Conservation (phyloP, 495 filamentous ascomycete species). For the Chaetomium fimeti region DNA sequence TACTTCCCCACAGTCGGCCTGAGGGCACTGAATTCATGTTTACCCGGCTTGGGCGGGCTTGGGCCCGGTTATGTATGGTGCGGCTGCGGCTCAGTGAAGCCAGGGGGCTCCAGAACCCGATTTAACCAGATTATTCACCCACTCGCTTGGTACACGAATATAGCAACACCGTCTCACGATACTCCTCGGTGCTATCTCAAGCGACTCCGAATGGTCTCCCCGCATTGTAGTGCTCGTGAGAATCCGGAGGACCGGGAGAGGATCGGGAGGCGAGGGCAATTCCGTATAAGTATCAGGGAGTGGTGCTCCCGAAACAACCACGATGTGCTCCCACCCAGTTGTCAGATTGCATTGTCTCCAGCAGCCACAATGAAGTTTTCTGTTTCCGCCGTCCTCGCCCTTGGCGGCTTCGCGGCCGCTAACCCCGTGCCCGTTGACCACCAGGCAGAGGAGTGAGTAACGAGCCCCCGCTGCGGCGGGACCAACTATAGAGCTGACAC, state of each 20-base stretch:
- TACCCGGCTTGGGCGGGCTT: background rate
- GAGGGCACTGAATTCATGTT: background rate
- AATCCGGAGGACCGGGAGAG: too few species aligned
- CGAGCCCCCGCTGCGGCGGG: background rate
- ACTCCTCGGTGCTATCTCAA: too few species aligned
- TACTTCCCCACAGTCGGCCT: too few species aligned
- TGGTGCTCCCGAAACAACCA: too few species aligned
- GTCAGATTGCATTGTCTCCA: background rate
- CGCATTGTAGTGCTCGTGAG: too few species aligned
- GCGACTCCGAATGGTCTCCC: too few species aligned
- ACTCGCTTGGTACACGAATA: too few species aligned
- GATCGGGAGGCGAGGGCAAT: too few species aligned
- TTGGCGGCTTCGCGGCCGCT: conserved; percentile 6
- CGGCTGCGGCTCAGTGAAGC: background rate
- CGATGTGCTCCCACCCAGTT: too few species aligned
- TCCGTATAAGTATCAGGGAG: too few species aligned
- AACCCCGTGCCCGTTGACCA: conserved; percentile 1
- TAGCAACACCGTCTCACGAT: too few species aligned
- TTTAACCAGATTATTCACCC: too few species aligned
- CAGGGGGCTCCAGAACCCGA: background rate
- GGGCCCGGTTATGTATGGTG: background rate
- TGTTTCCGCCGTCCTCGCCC: conserved; percentile 4
- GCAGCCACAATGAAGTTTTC: conserved; percentile 4
- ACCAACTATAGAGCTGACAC: background rate
- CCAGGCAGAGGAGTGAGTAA: background rate